Conservation (phyloP, 768 basidiomycete species). For the Tubosaeta brunneosetosa region DNA sequence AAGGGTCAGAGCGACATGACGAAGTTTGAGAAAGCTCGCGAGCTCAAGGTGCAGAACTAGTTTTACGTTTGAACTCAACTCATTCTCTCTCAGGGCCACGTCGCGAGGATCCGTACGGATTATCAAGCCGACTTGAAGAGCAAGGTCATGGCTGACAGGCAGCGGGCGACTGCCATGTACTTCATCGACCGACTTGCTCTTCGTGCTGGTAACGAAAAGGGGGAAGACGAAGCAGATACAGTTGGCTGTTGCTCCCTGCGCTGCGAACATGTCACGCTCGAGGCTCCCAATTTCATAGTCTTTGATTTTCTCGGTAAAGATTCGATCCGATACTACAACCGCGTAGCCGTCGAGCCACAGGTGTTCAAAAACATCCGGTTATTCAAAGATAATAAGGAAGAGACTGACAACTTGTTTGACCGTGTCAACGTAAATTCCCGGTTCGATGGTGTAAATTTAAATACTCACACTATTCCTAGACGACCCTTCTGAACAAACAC, state of each 20-base stretch:
- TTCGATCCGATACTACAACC: conserved; percentile 95
- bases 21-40: conserved; percentile 97
- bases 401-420: conserved; percentile 89
- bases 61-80: neutral
- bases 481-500: conserved; percentile 84
- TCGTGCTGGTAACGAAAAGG: conserved; percentile 99
- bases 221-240: conserved; percentile 98
- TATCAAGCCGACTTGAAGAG: conserved; percentile 80
- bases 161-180: conserved; percentile 98
- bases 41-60: conserved; percentile 68
- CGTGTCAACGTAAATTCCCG: conserved; percentile 67
- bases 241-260: conserved; percentile 98
- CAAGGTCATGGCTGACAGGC: conserved; percentile 92
- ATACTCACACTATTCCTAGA: conserved; percentile 42
- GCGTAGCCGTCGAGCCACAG: conserved; percentile 82
- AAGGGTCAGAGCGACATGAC: conserved; percentile 98
- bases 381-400: conserved; percentile 91
- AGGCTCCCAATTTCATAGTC: conserved; percentile 79
- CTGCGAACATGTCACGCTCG: conserved; percentile 92
- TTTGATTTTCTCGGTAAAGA: conserved; percentile 99
- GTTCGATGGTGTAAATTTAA: conserved; percentile 17
- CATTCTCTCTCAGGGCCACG: conserved; percentile 59
- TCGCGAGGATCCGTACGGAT: conserved; percentile 86
- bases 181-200: conserved; percentile 96
- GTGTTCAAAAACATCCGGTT: conserved; percentile 98